These are phyloP conservation scores for Entoloma clypeatum DNA, from an alignment of 1,284 basidiomycete genomes.

Conservation along the genomic window DNA sequence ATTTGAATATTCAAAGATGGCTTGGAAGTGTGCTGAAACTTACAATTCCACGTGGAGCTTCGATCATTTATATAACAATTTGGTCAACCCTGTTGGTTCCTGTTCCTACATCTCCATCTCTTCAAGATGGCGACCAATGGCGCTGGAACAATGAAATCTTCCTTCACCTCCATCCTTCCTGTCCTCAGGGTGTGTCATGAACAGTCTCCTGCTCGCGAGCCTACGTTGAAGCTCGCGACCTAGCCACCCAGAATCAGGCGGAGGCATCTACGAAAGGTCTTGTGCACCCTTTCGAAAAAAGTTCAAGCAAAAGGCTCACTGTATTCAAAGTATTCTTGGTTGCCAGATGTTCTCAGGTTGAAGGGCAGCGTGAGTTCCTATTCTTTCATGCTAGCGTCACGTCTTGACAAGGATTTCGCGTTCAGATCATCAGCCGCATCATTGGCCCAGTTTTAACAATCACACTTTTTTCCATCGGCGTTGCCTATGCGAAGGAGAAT, in stretches of 20 bases:
- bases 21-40: too few species aligned
- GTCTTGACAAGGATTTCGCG: slow-evolving; percentile 6
- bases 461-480: slow-evolving; percentile 65
- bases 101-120: too few species aligned
- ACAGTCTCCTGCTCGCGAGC: neutral
- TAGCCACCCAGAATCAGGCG: slow-evolving; percentile 40
- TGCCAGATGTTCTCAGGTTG: slow-evolving; percentile 80
- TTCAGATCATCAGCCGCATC: slow-evolving; percentile 61
- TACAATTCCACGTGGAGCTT: too few species aligned
- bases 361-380: slow-evolving; percentile 62
- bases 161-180: slow-evolving; percentile 33
- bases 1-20: too few species aligned
- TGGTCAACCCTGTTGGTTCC: too few species aligned
- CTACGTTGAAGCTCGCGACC: slow-evolving; percentile 5
- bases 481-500: slow-evolving; percentile 53
- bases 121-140: slow-evolving; percentile 13
- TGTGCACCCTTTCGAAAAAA: neutral
- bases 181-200: slow-evolving; percentile 29
- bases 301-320: neutral
- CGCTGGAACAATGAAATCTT: slow-evolving; percentile 27
- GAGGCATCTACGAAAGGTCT: slow-evolving; percentile 43
- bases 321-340: slow-evolving; percentile 73
- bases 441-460: slow-evolving; percentile 81
- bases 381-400: slow-evolving; percentile 1
- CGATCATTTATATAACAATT: too few species aligned